phyloP scores from a whole-genome alignment of 148 eudicot genomes.

The Vaccinium vitisidaea region DNA sequence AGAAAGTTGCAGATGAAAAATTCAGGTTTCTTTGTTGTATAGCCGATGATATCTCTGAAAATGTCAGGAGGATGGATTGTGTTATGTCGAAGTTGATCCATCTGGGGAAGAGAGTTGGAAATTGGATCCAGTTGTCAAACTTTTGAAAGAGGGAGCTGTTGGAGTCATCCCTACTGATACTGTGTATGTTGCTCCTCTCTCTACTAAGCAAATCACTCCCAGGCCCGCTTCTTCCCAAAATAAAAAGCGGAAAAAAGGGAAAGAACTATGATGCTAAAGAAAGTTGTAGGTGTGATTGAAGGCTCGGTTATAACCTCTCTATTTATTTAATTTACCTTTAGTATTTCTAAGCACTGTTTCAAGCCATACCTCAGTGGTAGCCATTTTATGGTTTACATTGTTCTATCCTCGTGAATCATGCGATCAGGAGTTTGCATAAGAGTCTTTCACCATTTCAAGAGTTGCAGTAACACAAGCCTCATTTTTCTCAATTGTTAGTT shows the following conservation, averaged over 20 bases:
- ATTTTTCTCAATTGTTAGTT: neutral
- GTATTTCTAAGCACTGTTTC: neutral
- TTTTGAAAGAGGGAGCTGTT: conserved; percentile 77
- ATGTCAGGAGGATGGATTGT: conserved; percentile 59
- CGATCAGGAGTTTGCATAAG: neutral
- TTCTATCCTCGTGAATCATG: neutral
- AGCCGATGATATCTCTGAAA: neutral
- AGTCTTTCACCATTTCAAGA: neutral
- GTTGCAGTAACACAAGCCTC: neutral
- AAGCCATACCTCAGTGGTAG: neutral
- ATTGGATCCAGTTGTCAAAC: conserved; percentile 63
- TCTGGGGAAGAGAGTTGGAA: conserved; percentile 77
- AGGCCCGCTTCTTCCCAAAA: neutral
- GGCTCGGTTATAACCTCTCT: neutral
- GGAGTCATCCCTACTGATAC: conserved; percentile 97
- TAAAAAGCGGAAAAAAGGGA: neutral
- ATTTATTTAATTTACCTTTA: neutral
- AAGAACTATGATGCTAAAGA: neutral
- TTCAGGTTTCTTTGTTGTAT: neutral
- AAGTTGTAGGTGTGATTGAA: neutral
- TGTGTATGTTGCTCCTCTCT: conserved; percentile 45
- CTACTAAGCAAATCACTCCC: neutral
- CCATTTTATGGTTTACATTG: neutral
- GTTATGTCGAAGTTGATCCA: conserved; percentile 79
- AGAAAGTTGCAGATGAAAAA: neutral